phyloP scores from a whole-genome alignment of 1,139 yeast genomes.

The Yamadazyma conglobata region DNA sequence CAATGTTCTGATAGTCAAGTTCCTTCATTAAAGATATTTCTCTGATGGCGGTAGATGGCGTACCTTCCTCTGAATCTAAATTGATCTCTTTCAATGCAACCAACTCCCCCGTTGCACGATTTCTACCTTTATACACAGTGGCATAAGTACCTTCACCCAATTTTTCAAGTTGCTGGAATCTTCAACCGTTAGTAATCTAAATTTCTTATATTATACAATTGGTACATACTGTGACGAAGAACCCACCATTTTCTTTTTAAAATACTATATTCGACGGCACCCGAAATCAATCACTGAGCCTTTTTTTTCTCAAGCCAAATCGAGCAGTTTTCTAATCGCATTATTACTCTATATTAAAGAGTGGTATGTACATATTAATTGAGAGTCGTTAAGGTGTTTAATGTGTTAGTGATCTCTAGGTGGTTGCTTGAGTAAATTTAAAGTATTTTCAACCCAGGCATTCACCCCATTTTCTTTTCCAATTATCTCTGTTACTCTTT shows the following conservation, averaged over 20 bases:
- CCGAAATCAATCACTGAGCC: too few relatives aligned
- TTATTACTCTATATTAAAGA: too few relatives aligned
- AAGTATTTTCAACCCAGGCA: constrained; percentile 81
- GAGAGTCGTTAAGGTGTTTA: too few relatives aligned
- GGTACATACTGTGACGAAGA: constrained; percentile 30
- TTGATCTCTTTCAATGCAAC: constrained; percentile 95
- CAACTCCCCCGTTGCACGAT: constrained; percentile 84
- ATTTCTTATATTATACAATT: neutral
- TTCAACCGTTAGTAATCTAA: constrained; percentile 7
- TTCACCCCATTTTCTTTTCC: constrained; percentile 84
- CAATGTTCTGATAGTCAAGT: constrained; percentile 89
- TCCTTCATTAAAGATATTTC: constrained; percentile 97
- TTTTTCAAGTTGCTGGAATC: constrained; percentile 68
- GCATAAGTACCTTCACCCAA: constrained; percentile 98
- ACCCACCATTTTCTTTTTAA: constrained; percentile 23
- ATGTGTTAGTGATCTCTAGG: constrained; percentile 40
- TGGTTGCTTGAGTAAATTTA: constrained; percentile 56
- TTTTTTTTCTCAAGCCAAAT: too few relatives aligned
- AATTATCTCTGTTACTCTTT: constrained; percentile 54
- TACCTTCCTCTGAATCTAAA: constrained; percentile 94
- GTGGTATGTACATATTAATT: too few relatives aligned
- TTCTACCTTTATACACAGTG: constrained; percentile 93
- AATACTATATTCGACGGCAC: too few relatives aligned
- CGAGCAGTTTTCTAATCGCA: too few relatives aligned
- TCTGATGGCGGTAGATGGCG: constrained; percentile 96